These are phyloP conservation scores for Hanseniaspora uvarum DNA, from an alignment of 1,139 yeast species.

Conservation along the genomic window DNA sequence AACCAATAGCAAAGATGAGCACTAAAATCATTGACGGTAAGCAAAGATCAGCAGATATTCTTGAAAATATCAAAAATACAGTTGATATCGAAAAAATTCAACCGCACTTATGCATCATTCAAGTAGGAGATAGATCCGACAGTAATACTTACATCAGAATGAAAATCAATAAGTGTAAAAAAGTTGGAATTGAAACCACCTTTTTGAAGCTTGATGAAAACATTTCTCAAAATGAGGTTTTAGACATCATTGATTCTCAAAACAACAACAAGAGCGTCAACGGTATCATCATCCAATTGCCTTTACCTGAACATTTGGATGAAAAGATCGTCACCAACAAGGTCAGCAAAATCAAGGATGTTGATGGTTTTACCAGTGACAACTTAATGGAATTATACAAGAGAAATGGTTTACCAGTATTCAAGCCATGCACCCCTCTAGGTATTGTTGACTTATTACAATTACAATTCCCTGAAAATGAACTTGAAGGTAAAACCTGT, in stretches of 20 bases:
- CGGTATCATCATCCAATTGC: constrained; percentile 86
- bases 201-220: constrained; percentile 50
- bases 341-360: constrained; percentile 73
- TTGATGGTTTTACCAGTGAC: constrained; percentile 86
- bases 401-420: constrained; percentile 74
- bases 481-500: constrained; percentile 68
- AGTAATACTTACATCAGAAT: constrained; percentile 89
- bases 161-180: constrained; percentile 86
- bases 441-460: constrained; percentile 76
- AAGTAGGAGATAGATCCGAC: constrained; percentile 84
- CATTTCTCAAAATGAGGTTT: constrained; percentile 47
- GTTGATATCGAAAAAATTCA: constrained; percentile 38
- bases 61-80: constrained; percentile 10
- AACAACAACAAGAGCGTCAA: constrained; percentile 64
- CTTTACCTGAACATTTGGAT: constrained; percentile 72
- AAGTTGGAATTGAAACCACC: constrained; percentile 66
- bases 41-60: constrained; percentile 16
- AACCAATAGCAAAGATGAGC: constrained; percentile 1
- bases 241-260: constrained; percentile 48
- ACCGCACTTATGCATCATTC: constrained; percentile 75
- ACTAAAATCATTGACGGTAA: constrained; percentile 16
- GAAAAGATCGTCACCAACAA: constrained; percentile 70
- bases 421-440: constrained; percentile 93
- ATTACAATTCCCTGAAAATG: constrained; percentile 43
- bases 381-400: constrained; percentile 90